These are phyloP conservation scores for Massarina eburnea DNA, from an alignment of 2,329 filamentous ascomycete genomes.

Conservation along the genomic window DNA sequence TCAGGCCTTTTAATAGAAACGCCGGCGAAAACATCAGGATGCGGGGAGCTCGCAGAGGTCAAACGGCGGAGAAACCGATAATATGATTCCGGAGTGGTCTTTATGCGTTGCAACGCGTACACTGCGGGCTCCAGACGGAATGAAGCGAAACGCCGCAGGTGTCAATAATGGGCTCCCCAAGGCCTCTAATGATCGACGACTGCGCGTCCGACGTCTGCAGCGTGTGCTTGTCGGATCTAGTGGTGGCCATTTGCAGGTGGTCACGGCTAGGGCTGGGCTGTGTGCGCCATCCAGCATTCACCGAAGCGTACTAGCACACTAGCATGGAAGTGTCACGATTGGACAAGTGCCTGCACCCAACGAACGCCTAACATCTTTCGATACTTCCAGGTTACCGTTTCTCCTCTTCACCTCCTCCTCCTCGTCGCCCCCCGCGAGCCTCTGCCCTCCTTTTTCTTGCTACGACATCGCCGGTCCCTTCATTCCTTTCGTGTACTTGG, in stretches of 20 bases:
- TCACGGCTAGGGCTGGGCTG: no score
- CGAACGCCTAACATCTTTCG: not conserved
- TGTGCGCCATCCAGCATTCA: constrained; percentile 1
- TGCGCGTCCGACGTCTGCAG: no score
- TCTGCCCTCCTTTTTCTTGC: constrained; percentile 7
- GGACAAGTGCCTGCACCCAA: not conserved
- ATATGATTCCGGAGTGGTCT: constrained; percentile 10
- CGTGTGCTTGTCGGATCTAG: no score
- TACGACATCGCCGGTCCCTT: constrained; percentile 9
- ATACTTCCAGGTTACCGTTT: constrained; percentile 5
- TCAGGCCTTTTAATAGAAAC: constrained; percentile 19
- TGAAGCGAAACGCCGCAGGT: not conserved
- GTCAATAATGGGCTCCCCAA: not conserved
- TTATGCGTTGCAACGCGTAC: constrained; percentile 14
- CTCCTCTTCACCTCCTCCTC: constrained; percentile 3
- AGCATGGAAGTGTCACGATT: not conserved
- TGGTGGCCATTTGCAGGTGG: no score
- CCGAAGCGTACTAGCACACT: not conserved
- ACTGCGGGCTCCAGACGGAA: not conserved
- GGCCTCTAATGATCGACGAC: no score
- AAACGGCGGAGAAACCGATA: constrained; percentile 25
- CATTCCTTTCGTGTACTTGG: constrained; percentile 25
- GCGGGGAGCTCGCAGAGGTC: constrained; percentile 13
- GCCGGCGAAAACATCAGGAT: constrained; percentile 15
- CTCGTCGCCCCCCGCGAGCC: constrained; percentile 4